Percentiles rank a stretch among this genome's conserved stretches.
These are phyloP conservation scores for Nicotiana otophora DNA, from an alignment of 257 asterid species.

Conservation along the genomic window DNA sequence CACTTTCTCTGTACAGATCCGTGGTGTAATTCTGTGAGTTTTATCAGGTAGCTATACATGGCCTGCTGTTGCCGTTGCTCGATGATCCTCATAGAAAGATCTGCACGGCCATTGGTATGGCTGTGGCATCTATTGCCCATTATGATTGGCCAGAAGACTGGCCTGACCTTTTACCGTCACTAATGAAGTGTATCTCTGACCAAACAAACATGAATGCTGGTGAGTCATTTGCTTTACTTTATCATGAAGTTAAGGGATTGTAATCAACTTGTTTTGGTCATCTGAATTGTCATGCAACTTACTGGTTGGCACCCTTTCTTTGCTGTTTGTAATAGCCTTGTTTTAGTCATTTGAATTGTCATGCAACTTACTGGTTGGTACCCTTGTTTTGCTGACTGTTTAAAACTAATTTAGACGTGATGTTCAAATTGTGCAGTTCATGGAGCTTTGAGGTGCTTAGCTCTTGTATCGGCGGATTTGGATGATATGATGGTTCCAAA, in stretches of 20 bases:
- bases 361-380: neutral
- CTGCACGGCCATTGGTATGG: constrained; percentile 85
- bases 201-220: constrained; percentile 69
- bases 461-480: constrained; percentile 82
- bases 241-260: neutral
- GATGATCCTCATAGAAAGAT: constrained; percentile 77
- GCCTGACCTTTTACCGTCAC: constrained; percentile 79
- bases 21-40: constrained; percentile 17
- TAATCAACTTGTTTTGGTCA: constrained; percentile 4
- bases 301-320: neutral
- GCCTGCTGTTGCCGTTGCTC: constrained; percentile 59
- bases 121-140: constrained; percentile 74
- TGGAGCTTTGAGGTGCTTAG: constrained; percentile 91
- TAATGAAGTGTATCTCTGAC: constrained; percentile 55
- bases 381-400: neutral
- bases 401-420: neutral
- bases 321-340: neutral
- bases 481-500: constrained; percentile 84
- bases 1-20: neutral
- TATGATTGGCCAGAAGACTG: constrained; percentile 95
- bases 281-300: neutral
- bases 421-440: constrained; percentile 52
- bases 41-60: constrained; percentile 58
- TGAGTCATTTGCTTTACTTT: constrained; percentile 25
- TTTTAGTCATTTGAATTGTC: neutral